Conservation (phyloP, 768 basidiomycete genomes). For the Agaricus sinodeliciosus region DNA sequence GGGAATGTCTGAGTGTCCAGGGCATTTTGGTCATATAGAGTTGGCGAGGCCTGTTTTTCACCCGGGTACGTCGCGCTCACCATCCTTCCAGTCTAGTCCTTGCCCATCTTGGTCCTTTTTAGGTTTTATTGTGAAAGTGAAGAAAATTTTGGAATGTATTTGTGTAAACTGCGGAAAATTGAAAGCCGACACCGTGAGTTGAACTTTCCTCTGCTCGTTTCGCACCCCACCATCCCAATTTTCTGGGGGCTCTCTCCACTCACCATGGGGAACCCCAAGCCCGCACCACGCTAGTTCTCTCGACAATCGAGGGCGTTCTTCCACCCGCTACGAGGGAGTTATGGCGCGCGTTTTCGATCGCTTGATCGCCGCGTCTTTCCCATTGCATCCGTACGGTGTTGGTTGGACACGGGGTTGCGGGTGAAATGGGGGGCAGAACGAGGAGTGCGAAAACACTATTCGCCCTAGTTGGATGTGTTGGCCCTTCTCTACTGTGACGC, state of each 20-base stretch:
- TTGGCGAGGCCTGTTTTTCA: constrained; percentile 96
- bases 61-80: constrained; percentile 56
- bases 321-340: constrained; percentile 62
- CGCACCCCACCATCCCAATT: constrained; percentile 93
- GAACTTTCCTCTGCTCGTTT: constrained; percentile 85
- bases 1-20: constrained; percentile 99
- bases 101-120: neutral
- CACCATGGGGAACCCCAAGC: constrained; percentile 91
- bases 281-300: constrained; percentile 72
- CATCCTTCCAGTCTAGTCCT: neutral
- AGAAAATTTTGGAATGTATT: constrained; percentile 98
- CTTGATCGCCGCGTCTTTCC: constrained; percentile 83
- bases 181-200: constrained; percentile 96
- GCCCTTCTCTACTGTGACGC: constrained; percentile 66
- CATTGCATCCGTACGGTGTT: constrained; percentile 59
- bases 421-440: constrained; percentile 99
- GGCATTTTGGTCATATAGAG: constrained; percentile 99
- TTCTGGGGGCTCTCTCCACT: constrained; percentile 98
- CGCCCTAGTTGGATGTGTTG: constrained; percentile 40
- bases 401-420: constrained; percentile 86
- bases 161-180: constrained; percentile 98
- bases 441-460: constrained; percentile 73
- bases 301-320: constrained; percentile 77
- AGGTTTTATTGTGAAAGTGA: constrained; percentile 98
- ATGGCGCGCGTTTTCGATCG: constrained; percentile 84